Evolutionary conservation across 1,139 yeast genomes (phyloP), one percentile per base, ranked within the genome.

Genomic region (Sugiyamaella xylanicola): DNA sequence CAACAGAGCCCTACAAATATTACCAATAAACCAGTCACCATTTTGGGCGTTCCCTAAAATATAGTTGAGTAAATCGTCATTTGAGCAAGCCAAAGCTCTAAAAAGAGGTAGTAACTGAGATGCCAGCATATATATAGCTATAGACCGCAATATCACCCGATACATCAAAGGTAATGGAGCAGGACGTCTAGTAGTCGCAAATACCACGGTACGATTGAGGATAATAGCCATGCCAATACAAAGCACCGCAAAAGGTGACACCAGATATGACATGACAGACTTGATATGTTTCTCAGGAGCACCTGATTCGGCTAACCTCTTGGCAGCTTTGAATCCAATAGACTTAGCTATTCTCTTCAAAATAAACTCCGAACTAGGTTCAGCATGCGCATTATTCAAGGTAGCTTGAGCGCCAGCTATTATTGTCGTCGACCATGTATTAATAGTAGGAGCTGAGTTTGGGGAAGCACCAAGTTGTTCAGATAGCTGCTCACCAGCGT

Each of bases 191-290:
- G 86, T 78, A 5, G 86, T 78, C 0, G 91, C 91, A 72, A 86
- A 81, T 4, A 83, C 84, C 55, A 82, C 73, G 0, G 88, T 84
- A 54, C 92, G 71, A 68, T 86, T 86, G 65, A 86, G 72, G 1
- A 85, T 65, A 2, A 86, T 75, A 0, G 90, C 88, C 78, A 86
- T 83, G 9, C 80, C 71, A 76, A 86, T 78, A 68, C 91, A 80
- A 51, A 76, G 72, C 27, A 77, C 66, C 1, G 83, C 80, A 65
- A 77, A 80, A 1, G 82, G 81, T 4, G 82, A 76, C 16, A 78
- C 66, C 62, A 80, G 72, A 61, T 79, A 80, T 17, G 65, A 55
- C 9, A 57, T 49, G 35, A 61, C 27, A 17, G 59, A 53, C 11
- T 58, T 52, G 22, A 65, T 53, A 17, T 64, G 60, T 32, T 65